Evolutionary conservation across 2,329 filamentous ascomycete genomes (phyloP), one percentile per base, ranked within the genome.

Genomic region (Colletotrichum lini): DNA sequence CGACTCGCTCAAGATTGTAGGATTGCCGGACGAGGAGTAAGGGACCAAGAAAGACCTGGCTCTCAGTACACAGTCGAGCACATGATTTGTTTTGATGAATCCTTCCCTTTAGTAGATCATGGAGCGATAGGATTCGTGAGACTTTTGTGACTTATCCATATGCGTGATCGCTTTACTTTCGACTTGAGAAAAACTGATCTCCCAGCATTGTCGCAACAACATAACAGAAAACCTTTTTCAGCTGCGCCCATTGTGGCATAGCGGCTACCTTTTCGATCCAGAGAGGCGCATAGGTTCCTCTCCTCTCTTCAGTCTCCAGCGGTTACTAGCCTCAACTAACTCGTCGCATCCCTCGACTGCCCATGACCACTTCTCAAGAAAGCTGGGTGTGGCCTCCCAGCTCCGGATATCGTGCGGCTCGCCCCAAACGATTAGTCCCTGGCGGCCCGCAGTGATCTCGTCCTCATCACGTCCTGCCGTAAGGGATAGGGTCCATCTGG

Each of bases 311-410:
- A 26, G 50, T 35, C 76, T 76, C 75, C 76, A 77, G 7, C 45
- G 56, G 49, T 77, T 76, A 38, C 64, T 76, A 16, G 64, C 57
- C 30, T 69, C 53, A 13, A 77, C 53, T 26, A 77, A 47, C 23
- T 74, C 75, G 4, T 73, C 54, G 40, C 73, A 77, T 2, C 74
- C 76, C 16, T 72, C 70, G 16, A 76, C 66, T 3, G 52, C 71
- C 76, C 75, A 77, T 0, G 59, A 45, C 74, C 76, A 77, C 40
- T 75, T 76, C 4, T 15, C 42, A 13, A 77, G 49, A 62, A 77
- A 78, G 0, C 64, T 70, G 4, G 75, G 74, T 3, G 74, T 78
- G 9, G 71, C 72, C 61, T 78, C 76, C 76, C 76, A 78, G 12
- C 53, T 74, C 18, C 68, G 64, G 26, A 56, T 72, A 4, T 67